Conservation (phyloP, 2,329 filamentous ascomycete species). For the Trichophyton benhamiae region DNA sequence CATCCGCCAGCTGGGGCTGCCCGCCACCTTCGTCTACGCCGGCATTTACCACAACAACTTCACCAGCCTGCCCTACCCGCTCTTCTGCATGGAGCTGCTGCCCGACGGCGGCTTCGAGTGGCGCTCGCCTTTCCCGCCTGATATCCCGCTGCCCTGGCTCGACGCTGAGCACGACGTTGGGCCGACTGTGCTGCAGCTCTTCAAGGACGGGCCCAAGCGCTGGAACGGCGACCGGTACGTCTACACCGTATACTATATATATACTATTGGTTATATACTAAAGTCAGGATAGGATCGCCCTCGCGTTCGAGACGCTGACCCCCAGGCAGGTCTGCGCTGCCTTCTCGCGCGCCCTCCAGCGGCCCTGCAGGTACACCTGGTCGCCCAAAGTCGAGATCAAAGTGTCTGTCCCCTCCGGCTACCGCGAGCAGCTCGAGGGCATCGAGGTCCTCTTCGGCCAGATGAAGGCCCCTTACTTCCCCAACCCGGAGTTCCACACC, state of each 20-base stretch:
- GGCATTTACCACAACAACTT: conserved; percentile 99
- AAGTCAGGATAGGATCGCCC: conserved; percentile 51
- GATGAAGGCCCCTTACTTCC: conserved; percentile 50
- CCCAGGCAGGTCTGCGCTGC: conserved; percentile 69
- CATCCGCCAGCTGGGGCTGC: conserved; percentile 66
- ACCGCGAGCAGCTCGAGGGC: conserved; percentile 70
- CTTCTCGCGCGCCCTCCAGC: conserved; percentile 65
- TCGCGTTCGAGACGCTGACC: conserved; percentile 81
- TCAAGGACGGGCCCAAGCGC: conserved; percentile 79
- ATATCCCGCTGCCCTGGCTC: conserved; percentile 83
- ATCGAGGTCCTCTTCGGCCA: conserved; percentile 49
- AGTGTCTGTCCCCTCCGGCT: conserved; percentile 75
- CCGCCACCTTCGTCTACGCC: conserved; percentile 86
- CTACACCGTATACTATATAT: conserved; percentile 6
- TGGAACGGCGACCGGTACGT: conserved; percentile 63
- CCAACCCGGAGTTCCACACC: conserved; percentile 43
- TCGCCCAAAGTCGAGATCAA: conserved; percentile 65
- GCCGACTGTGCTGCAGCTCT: conserved; percentile 79
- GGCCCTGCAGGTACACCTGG: conserved; percentile 65
- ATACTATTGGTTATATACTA: background rate
- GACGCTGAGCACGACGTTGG: conserved; percentile 95
- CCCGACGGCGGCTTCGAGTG: conserved; percentile 76
- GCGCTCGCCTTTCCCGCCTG: conserved; percentile 85
- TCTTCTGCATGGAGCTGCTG: conserved; percentile 90
- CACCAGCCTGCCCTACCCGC: conserved; percentile 77